Evolutionary conservation across 2,329 filamentous ascomycete genomes (phyloP), one percentile per base, ranked within the genome.

Genomic region (Venturia aucupariae): DNA sequence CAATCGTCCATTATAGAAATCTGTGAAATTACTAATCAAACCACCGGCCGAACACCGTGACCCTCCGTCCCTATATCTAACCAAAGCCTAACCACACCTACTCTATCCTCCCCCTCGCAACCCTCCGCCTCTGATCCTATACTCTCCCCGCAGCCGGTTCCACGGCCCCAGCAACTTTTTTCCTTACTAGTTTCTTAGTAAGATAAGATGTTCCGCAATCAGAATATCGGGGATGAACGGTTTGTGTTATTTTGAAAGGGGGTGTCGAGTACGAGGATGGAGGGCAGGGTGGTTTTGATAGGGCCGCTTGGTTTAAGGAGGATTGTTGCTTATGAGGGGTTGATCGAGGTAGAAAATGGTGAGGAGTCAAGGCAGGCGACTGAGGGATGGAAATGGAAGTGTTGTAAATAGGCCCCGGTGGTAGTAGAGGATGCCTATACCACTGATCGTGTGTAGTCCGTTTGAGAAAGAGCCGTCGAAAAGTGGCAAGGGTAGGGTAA

Each of bases 331-430:
- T 62, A 39, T 7, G 24, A 22, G 3, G 15, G 60, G 22, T 13
- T 44, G 4, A 62, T 13, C 27, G 4, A 62, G 22, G 17, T 17
- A 39, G 27, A 62, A 48, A 8, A 61, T 44, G 1, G 41, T 2
- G 19, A n/a, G n/a, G 35, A 46, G 60, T 62, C 60, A n/a, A 48
- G 11, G 27, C 60, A 62, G 17, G 39, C 60, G 22, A 62, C 60
- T 62, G 27, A 35, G 19, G 24, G 8, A 24, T 48, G 44, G 17
- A 48, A n/a, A n/a, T n/a, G n/a, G n/a, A n/a, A n/a, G n/a, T n/a
- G n/a, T n/a, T n/a, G n/a, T n/a, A n/a, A n/a, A n/a, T n/a, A n/a
- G n/a, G n/a, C n/a, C n/a, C n/a, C n/a, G n/a, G n/a, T n/a, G n/a
- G n/a, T n/a, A n/a, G n/a, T n/a, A n/a, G n/a, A n/a, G n/a, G n/a